Evolutionary conservation across 768 basidiomycete genomes (phyloP), one percentile per base, ranked within the genome.

Genomic region (Hirschioporus abietinus): DNA sequence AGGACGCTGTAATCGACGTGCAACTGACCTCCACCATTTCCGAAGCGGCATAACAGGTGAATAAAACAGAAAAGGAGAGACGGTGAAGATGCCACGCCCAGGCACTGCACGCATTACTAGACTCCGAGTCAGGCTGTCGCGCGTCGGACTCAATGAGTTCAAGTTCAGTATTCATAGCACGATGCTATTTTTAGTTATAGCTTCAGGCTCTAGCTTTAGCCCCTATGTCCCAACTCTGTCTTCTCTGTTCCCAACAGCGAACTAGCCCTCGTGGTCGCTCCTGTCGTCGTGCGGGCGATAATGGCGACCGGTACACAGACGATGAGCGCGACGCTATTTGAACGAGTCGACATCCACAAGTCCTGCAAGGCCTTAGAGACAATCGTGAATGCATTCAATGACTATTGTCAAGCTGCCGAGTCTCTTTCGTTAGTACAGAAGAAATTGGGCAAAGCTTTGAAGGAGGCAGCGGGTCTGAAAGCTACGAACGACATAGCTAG

Each of bases 291-390:
- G 34, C 35, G 17, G 1, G 35, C 34, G 35, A 61, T 61, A 60
- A 66, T 66, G 65, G 65, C 59, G 65, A 61, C 59, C 58, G 36
- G 62, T 36, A 35, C 65, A 36, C 60, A 61, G 52, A 61, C 60
- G 65, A 61, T 62, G 65, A 59, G 34, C 60, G 24, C 25, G 52
- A 25, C 57, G 15, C 58, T 88, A 9, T 83, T 84, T 8, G 91
- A 92, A 65, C 84, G 90, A 24, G 73, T 79, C 20, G 91, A 93
- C 68, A 83, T 93, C 17, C 92, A 93, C 81, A 93, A 88, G 75
- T 86, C 89, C 7, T 92, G 92, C 82, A 89, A 88, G 74, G 82
- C 89, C 1, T 79, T 93, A 65, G 91, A 93, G 70, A 78, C 80
- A 12, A 83, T 93, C 34, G 82, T 91, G 66, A 83, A 80, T 68